These are phyloP conservation scores for Saturnispora halmiae DNA, from an alignment of 805 yeast species.

Conservation along the genomic window DNA sequence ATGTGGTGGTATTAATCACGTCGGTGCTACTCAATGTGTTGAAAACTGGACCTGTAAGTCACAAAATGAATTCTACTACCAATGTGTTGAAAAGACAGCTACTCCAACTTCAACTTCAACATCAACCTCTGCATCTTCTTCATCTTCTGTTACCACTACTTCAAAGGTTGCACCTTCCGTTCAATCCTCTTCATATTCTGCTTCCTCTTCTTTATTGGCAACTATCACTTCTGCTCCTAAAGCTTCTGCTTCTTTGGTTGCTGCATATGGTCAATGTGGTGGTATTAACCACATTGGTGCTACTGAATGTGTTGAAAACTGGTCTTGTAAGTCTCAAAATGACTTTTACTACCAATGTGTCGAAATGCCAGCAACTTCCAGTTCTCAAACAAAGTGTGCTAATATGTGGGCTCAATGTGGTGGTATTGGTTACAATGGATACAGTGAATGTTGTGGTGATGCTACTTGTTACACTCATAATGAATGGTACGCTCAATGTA, in stretches of 20 bases:
- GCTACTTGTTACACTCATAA: conserved; percentile 20
- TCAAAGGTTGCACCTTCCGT: no score
- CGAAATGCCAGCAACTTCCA: conserved; percentile 11
- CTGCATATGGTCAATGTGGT: conserved; percentile 21
- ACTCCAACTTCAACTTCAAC: no score
- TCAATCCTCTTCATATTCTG: not conserved
- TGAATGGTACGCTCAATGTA: conserved; percentile 24
- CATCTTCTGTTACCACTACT: not conserved
- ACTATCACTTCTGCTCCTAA: no score
- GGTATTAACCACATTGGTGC: conserved; percentile 18
- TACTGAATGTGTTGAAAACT: conserved; percentile 18
- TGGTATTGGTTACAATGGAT: conserved; percentile 17
- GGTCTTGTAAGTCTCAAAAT: conserved; percentile 20
- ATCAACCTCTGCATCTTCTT: not conserved
- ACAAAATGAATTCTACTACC: conserved; percentile 21
- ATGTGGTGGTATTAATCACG: conserved; percentile 21
- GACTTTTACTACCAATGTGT: conserved; percentile 24
- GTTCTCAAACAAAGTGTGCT: conserved; percentile 7
- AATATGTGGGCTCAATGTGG: conserved; percentile 22
- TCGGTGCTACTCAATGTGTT: conserved; percentile 19
- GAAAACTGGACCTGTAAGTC: conserved; percentile 19
- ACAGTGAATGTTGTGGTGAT: conserved; percentile 18
- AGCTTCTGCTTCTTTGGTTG: conserved; percentile 5
- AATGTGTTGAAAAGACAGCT: conserved; percentile 17
- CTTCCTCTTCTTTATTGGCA: no score